Evolutionary conservation across 225 moss, liverwort and hornwort genomes (phyloP).

Genomic region (Pleurozium schreberi): DNA sequence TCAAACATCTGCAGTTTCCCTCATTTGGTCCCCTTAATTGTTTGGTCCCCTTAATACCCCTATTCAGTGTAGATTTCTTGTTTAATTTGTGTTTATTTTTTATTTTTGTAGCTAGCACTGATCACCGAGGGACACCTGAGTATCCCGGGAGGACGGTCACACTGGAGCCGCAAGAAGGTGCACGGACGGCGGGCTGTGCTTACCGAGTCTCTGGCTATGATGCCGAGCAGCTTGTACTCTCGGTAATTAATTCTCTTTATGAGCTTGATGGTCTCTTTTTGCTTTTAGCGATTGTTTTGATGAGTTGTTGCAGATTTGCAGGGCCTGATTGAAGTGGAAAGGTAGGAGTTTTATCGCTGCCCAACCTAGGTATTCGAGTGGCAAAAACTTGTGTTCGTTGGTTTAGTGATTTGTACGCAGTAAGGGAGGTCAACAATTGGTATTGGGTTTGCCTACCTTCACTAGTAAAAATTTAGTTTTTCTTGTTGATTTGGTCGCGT

Average conservation of each 20-base stretch:
- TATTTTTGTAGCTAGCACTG: conserved; percentile 32
- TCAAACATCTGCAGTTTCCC: too few relatives aligned
- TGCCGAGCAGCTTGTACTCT: conserved; percentile 59
- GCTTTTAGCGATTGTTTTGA: not conserved
- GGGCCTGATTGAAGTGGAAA: not conserved
- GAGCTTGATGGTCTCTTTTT: not conserved
- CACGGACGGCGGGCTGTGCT: conserved; percentile 50
- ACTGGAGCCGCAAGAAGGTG: conserved; percentile 52
- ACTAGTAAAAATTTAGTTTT: too few relatives aligned
- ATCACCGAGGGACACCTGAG: conserved; percentile 51
- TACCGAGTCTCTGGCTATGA: conserved; percentile 77
- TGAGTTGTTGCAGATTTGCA: too few relatives aligned
- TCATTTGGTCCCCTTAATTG: too few relatives aligned
- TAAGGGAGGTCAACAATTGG: too few relatives aligned
- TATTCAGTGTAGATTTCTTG: too few relatives aligned
- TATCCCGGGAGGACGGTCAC: conserved; percentile 65
- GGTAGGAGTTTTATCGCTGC: not conserved
- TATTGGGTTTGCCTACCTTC: too few relatives aligned
- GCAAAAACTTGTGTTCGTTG: not conserved
- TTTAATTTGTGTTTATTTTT: not conserved
- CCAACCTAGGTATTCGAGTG: not conserved
- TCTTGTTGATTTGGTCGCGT: too few relatives aligned
- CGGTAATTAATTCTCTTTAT: conserved; percentile 15
- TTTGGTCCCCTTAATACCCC: too few relatives aligned
- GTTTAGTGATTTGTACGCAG: too few relatives aligned